Percentiles rank a stretch among this genome's conserved stretches.
These are phyloP conservation scores for Ustilago curta DNA, from an alignment of 1,284 basidiomycete species.

Conservation along the genomic window DNA sequence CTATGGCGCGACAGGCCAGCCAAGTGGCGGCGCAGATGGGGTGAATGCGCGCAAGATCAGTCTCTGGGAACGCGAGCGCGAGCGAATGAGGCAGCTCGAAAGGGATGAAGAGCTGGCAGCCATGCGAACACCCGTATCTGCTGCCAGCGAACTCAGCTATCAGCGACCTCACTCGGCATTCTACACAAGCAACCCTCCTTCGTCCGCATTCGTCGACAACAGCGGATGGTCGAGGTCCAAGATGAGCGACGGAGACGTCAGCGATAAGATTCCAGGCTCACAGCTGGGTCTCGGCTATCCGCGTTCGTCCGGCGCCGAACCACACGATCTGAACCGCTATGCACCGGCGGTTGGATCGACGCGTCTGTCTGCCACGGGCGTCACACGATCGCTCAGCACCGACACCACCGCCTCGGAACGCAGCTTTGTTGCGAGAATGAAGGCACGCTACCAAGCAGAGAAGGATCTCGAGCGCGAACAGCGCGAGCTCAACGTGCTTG, in stretches of 20 bases:
- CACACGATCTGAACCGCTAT: conserved; percentile 48
- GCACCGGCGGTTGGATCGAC: conserved; percentile 56
- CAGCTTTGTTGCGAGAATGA: conserved; percentile 66
- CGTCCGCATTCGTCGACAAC: conserved; percentile 20
- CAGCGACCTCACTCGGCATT: conserved; percentile 24
- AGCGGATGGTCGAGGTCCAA: conserved; percentile 19
- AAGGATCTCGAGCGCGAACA: conserved; percentile 53
- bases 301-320: conserved; percentile 10
- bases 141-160: conserved; percentile 5
- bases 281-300: conserved; percentile 42
- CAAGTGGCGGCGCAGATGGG: conserved; percentile 8
- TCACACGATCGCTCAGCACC: conserved; percentile 58
- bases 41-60: conserved; percentile 38
- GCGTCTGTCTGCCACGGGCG: conserved; percentile 42
- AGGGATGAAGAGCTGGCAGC: conserved; percentile 45
- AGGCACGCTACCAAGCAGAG: conserved; percentile 63
- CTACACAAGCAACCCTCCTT: conserved; percentile 16
- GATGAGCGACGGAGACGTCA: conserved; percentile 16
- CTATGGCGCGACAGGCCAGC: conserved; percentile 20
- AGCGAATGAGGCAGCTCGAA: conserved; percentile 49
- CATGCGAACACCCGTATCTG: conserved; percentile 13
- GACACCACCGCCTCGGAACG: conserved; percentile 62
- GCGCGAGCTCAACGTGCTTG: conserved; percentile 42
- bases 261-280: conserved; percentile 13
- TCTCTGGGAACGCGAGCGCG: conserved; percentile 56